Percentiles rank a stretch among this genome's conserved stretches.
Evolutionary conservation across 306 rosid species (phyloP).

Genomic region (Astragalus membranaceus): DNA sequence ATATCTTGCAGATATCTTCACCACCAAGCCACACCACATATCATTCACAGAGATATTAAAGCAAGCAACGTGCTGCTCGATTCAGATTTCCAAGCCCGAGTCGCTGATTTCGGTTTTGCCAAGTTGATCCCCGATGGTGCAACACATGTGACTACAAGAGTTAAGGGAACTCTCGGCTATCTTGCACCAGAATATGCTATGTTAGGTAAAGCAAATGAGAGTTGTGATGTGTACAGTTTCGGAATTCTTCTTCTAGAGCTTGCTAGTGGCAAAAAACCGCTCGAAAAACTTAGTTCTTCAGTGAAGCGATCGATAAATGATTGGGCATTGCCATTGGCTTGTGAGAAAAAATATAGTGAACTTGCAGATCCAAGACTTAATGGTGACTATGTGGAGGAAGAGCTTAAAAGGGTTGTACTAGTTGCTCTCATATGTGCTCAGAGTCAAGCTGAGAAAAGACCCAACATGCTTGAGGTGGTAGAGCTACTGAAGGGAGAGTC

Average conservation of each 20-base stretch:
- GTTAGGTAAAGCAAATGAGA: constrained; percentile 86
- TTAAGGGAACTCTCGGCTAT: constrained; percentile 96
- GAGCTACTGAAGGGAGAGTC: constrained; percentile 76
- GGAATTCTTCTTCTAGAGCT: constrained; percentile 94
- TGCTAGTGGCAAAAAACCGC: constrained; percentile 81
- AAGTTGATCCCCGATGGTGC: constrained; percentile 95
- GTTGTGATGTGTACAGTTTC: constrained; percentile 89
- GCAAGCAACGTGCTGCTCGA: constrained; percentile 86
- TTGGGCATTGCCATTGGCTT: constrained; percentile 88
- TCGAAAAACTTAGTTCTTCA: constrained; percentile 46
- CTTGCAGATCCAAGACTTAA: constrained; percentile 76
- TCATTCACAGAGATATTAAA: constrained; percentile 86
- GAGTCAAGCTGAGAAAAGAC: constrained; percentile 68
- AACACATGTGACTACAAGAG: constrained; percentile 92
- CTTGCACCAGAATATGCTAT: constrained; percentile 96
- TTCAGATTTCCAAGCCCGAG: constrained; percentile 70
- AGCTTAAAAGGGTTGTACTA: constrained; percentile 69
- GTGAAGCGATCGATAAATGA: constrained; percentile 62
- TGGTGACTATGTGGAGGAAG: constrained; percentile 67
- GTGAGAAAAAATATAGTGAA: constrained; percentile 55
- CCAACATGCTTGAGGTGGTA: constrained; percentile 68
- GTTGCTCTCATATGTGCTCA: constrained; percentile 69
- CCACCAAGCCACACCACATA: constrained; percentile 83
- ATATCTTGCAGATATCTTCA: constrained; percentile 81
- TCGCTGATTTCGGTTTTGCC: constrained; percentile 96